These are phyloP conservation scores for Leishmania tarentolae DNA, from an alignment of 208 protist species.

Conservation along the genomic window DNA sequence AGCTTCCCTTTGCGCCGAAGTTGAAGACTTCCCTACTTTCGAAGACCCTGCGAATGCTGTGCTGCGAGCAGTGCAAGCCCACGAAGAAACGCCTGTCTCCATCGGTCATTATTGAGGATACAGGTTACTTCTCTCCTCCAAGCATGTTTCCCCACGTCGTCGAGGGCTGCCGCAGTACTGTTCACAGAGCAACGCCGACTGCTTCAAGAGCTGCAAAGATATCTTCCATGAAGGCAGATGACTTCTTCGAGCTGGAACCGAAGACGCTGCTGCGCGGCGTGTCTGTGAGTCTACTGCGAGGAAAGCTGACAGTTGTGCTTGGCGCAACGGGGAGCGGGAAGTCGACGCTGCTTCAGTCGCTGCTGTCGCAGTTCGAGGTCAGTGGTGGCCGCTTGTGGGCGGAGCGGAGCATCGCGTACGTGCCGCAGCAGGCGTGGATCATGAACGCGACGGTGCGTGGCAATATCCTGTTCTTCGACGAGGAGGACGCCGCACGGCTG, in stretches of 20 bases:
- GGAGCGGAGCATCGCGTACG: slow-evolving; percentile 74
- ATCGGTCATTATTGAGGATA: neutral
- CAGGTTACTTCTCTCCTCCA: neutral
- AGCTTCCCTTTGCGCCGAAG: slow-evolving; percentile 46
- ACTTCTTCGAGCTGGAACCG: slow-evolving; percentile 41
- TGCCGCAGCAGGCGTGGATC: slow-evolving; percentile 93
- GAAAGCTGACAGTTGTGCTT: slow-evolving; percentile 67
- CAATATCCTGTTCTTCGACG: slow-evolving; percentile 93
- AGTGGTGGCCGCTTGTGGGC: neutral
- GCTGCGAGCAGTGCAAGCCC: slow-evolving; percentile 26
- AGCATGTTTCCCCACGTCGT: neutral
- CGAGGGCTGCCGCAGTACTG: neutral
- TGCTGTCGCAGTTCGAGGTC: neutral
- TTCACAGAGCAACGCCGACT: neutral
- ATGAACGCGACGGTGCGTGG: slow-evolving; percentile 93
- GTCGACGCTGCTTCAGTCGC: slow-evolving; percentile 50
- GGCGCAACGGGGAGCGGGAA: slow-evolving; percentile 80
- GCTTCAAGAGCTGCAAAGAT: neutral
- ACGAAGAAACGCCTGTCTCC: neutral
- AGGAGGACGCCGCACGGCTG: slow-evolving; percentile 53
- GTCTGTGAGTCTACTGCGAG: slow-evolving; percentile 40
- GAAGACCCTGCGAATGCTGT: slow-evolving; percentile 29
- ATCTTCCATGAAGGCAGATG: neutral
- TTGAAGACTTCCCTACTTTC: slow-evolving; percentile 20
- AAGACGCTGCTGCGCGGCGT: slow-evolving; percentile 44